Percentiles rank a stretch among this genome's conserved stretches.
Conservation (phyloP, 306 rosid species). For the Cucumis cinereus region DNA sequence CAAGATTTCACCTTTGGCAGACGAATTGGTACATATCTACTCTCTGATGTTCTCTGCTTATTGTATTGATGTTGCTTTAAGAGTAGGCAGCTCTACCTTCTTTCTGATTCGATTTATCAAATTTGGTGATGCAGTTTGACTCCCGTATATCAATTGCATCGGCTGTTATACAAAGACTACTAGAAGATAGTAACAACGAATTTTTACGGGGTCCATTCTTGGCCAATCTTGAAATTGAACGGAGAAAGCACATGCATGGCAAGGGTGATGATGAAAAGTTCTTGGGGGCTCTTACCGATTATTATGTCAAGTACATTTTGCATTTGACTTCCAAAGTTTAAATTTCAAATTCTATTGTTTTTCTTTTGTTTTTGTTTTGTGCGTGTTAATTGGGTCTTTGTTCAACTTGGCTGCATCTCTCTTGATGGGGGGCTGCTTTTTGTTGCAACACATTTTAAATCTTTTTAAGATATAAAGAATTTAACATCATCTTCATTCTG, state of each 20-base stretch:
- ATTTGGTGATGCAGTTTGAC: conserved; percentile 63
- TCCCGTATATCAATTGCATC: conserved; percentile 59
- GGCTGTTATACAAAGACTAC: conserved; percentile 51
- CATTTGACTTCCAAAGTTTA: neutral
- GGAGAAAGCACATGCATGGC: conserved; percentile 59
- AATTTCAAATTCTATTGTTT: neutral
- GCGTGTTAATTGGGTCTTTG: neutral
- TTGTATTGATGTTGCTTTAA: conserved; percentile 6
- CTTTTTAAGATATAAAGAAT: neutral
- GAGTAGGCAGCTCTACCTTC: neutral
- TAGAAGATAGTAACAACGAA: conserved; percentile 26
- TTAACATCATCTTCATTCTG: neutral
- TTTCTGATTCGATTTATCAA: conserved; percentile 14
- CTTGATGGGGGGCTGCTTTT: neutral
- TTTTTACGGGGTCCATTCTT: conserved; percentile 60
- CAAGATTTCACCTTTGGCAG: conserved; percentile 62
- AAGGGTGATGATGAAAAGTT: conserved; percentile 46
- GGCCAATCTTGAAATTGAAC: conserved; percentile 83
- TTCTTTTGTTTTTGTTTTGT: neutral
- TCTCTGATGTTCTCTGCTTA: conserved; percentile 1
- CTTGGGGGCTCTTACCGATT: conserved; percentile 52
- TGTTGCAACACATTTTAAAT: neutral
- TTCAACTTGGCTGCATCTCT: neutral
- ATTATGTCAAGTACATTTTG: conserved; percentile 45
- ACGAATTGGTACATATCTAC: conserved; percentile 48